Conservation (phyloP, 352 stramenopile genomes). For the Phytophthora syringae region DNA sequence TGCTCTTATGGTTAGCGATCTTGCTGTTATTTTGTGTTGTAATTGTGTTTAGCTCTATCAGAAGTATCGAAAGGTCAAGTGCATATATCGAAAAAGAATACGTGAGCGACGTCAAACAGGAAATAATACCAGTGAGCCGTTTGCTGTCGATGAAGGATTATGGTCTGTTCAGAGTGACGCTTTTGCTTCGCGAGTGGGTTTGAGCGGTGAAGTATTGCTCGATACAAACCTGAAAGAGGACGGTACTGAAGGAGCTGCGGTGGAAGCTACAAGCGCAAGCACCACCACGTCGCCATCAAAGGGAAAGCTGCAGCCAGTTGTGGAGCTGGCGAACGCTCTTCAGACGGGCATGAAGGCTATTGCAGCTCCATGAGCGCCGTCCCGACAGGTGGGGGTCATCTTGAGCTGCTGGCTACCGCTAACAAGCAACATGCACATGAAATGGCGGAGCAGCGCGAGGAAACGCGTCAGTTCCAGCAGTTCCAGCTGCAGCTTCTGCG, state of each 20-base stretch:
- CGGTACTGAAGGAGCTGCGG: neutral
- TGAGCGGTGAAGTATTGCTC: neutral
- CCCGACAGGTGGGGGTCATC: neutral
- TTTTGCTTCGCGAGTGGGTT: neutral
- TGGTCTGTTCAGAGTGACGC: neutral
- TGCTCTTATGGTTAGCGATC: too few species aligned
- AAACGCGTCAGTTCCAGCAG: conserved; percentile 3
- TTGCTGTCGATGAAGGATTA: neutral
- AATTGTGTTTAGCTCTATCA: too few species aligned
- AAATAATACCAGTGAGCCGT: neutral
- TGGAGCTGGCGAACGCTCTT: conserved; percentile 2
- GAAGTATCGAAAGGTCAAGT: too few species aligned
- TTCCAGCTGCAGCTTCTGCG: conserved; percentile 6
- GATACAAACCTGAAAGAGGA: neutral
- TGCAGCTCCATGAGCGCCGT: neutral
- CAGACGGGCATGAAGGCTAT: conserved; percentile 7
- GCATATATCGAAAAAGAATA: too few species aligned
- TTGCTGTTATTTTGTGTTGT: too few species aligned
- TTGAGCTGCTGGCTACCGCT: neutral
- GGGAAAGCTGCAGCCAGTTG: neutral
- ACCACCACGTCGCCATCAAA: neutral
- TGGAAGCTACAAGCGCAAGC: neutral
- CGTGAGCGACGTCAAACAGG: too few species aligned
- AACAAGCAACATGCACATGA: neutral
- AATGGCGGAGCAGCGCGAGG: neutral